These are phyloP conservation scores for Aphanomyces euteiches DNA, from an alignment of 352 stramenopile genomes.

Conservation along the genomic window DNA sequence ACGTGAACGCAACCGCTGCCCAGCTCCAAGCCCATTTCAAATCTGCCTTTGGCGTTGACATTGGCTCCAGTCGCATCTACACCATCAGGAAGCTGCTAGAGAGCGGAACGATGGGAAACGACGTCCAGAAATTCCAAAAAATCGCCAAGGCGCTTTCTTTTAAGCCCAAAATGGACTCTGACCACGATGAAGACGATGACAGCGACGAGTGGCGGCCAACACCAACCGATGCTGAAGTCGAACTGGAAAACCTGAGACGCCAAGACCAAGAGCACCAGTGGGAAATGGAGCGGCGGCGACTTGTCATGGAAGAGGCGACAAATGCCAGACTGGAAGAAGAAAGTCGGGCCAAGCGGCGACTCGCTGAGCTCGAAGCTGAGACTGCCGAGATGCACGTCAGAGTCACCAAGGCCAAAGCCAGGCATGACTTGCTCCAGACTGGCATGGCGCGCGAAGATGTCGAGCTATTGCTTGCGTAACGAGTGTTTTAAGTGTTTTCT, in stretches of 20 bases:
- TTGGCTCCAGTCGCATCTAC: background rate
- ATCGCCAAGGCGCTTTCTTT: background rate
- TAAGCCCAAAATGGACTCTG: background rate
- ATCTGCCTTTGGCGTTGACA: background rate
- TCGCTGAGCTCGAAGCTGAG: background rate
- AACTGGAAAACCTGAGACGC: background rate
- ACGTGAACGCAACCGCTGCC: background rate
- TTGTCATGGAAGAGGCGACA: conserved; percentile 1
- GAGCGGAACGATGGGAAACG: conserved; percentile 9
- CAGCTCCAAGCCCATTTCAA: conserved; percentile 3
- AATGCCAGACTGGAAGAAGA: conserved; percentile 5
- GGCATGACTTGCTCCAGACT: background rate
- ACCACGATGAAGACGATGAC: conserved; percentile 4
- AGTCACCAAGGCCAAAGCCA: background rate
- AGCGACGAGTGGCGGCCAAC: conserved; percentile 5
- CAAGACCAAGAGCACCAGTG: conserved; percentile 11
- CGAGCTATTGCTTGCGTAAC: background rate
- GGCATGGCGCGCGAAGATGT: conserved; percentile 4
- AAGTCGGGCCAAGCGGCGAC: background rate
- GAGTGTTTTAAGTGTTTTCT: no score
- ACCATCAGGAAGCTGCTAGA: background rate
- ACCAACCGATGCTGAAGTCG: background rate
- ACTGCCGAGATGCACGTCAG: conserved; percentile 3
- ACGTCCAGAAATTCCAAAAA: conserved; percentile 1
- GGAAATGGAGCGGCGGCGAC: conserved; percentile 9